Conservation (phyloP, 202 grass and related monocot species). For the Schoenoplectus tabernaemontani region DNA sequence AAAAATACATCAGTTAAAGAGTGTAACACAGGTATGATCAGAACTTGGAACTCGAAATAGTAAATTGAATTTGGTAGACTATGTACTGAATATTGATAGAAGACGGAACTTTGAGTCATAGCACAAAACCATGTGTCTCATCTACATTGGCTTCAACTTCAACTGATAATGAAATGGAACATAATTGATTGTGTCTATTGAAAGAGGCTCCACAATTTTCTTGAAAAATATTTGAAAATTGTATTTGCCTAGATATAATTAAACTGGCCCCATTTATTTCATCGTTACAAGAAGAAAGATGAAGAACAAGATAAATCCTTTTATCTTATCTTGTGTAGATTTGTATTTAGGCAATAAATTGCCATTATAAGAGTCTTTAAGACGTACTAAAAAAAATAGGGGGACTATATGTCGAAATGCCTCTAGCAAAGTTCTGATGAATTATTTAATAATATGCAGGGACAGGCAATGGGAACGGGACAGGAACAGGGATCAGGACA, state of each 20-base stretch:
- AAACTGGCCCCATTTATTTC: neutral
- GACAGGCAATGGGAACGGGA: neutral
- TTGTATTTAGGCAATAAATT: neutral
- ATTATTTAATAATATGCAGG: slow-evolving; percentile 13
- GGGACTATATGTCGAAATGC: neutral
- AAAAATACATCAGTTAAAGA: too few relatives aligned
- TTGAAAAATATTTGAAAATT: neutral
- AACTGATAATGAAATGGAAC: neutral
- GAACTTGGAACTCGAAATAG: too few relatives aligned
- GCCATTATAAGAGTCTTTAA: neutral
- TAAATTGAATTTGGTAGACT: neutral
- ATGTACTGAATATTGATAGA: neutral
- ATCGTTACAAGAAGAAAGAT: neutral
- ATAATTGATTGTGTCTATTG: neutral
- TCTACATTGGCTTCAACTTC: neutral
- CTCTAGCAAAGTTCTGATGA: neutral
- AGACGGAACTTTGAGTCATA: neutral
- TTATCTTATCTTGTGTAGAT: neutral
- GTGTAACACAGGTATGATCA: too few relatives aligned
- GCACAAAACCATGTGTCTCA: neutral
- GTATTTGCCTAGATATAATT: neutral
- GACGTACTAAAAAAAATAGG: neutral
- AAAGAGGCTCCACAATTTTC: neutral
- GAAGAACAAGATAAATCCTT: too few relatives aligned
- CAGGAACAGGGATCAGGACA: neutral